Evolutionary conservation across 257 asterid genomes (phyloP).

Genomic region (Nicotiana attenuata): DNA sequence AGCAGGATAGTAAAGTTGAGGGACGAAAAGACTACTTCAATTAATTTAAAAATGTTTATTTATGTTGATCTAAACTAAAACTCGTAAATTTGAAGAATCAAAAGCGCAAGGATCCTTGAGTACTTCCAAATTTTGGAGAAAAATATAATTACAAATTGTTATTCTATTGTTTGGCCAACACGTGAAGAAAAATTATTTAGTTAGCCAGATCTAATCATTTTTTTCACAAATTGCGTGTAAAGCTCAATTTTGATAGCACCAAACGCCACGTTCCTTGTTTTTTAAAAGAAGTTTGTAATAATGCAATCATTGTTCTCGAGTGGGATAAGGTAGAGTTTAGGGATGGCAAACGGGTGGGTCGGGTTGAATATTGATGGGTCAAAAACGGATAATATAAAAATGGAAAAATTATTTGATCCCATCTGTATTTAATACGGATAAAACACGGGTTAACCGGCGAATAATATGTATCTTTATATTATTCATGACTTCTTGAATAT

Average conservation of each 20-base stretch:
- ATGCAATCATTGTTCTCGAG: neutral
- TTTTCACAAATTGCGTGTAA: neutral
- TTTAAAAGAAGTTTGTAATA: neutral
- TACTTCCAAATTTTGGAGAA: no score
- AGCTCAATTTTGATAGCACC: neutral
- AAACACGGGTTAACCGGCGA: rapidly evolving
- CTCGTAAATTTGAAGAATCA: no score
- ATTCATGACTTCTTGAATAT: no score
- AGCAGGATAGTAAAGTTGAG: neutral
- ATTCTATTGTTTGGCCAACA: neutral
- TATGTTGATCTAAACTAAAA: no score
- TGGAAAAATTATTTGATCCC: rapidly evolving
- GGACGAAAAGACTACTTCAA: neutral
- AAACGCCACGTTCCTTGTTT: neutral
- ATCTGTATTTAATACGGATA: no score
- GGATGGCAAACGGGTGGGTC: neutral
- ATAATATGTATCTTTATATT: no score
- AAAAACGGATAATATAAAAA: no score
- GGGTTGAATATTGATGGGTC: neutral
- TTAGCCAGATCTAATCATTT: neutral
- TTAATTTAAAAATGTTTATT: neutral
- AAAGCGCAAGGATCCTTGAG: no score
- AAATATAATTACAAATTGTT: neutral
- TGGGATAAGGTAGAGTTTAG: neutral
- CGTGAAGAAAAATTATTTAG: neutral